Evolutionary conservation across 805 yeast species (phyloP).

Genomic region (Phaffomyces opuntiae): DNA sequence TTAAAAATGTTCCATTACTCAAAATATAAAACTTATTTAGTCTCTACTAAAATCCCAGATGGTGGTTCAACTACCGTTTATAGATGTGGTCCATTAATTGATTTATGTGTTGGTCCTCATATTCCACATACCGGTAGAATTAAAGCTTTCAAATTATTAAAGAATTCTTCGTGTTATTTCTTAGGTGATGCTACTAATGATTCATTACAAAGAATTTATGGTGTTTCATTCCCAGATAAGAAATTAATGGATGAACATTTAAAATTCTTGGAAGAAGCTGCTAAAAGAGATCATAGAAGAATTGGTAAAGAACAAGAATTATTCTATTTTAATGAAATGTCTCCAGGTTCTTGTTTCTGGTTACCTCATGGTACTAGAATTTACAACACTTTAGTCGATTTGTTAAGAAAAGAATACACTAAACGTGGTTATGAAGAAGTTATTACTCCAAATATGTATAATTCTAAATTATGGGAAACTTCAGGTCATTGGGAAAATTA

Average conservation of each 20-base stretch:
- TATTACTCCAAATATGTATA: constrained; percentile 98
- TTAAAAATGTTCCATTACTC: constrained; percentile 92
- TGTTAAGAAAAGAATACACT: constrained; percentile 78
- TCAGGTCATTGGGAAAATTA: constrained; percentile 99
- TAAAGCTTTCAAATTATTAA: constrained; percentile 87
- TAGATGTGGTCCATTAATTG: constrained; percentile 96
- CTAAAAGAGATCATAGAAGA: constrained; percentile 92
- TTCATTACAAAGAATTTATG: constrained; percentile 94
- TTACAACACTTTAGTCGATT: constrained; percentile 77
- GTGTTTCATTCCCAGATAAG: constrained; percentile 98
- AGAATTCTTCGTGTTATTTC: constrained; percentile 95
- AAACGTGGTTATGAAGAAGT: constrained; percentile 97
- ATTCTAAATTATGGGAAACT: constrained; percentile 95
- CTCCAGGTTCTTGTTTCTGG: constrained; percentile 99
- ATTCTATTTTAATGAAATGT: constrained; percentile 90
- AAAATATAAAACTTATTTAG: constrained; percentile 88
- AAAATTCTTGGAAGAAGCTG: constrained; percentile 93
- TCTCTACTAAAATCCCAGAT: constrained; percentile 86
- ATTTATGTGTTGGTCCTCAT: constrained; percentile 96
- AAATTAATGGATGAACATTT: constrained; percentile 90
- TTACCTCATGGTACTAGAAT: constrained; percentile 98
- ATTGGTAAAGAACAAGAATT: constrained; percentile 95
- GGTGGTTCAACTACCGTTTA: constrained; percentile 94
- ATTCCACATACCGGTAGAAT: constrained; percentile 96
- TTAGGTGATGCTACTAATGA: constrained; percentile 89